Evolutionary conservation across 768 basidiomycete species (phyloP), one percentile per base, ranked within the genome.

Genomic region (Xerocomus potaroensis): DNA sequence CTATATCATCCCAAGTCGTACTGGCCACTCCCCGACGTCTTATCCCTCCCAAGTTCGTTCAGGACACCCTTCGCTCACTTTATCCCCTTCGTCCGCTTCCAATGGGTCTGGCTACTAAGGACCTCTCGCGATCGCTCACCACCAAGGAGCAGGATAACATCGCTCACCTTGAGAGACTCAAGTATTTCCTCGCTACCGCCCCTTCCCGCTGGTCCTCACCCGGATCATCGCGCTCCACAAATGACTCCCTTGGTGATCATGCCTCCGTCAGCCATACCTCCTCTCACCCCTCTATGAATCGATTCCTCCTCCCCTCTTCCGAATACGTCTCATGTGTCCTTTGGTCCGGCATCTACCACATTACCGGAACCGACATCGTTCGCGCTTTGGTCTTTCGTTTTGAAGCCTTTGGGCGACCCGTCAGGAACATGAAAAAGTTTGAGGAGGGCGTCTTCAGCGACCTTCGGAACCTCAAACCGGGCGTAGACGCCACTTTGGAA

Each of bases 341-440:
- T 15, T 97, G 94, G 94, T 81, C 83, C 41, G 86, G 91, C 7
- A 75, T 89, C 26, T 93, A 91, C 61, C 90, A 95, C 61, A 91
- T 97, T 68, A 95, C 93, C 3, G 94, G 94, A 26, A 97, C 94
- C 6, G 94, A 97, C 69, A 96, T 97, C 62, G 93, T 97, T 24
- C 79, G 94, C 53, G 91, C 92, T 4, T 74, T 97, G 42, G 85
- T 91, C n/a, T 95, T 96, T 65, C 80, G 93, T 16, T 93, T 95
- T 66, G 88, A 92, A 71, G 86, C 87, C 32, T 95, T 95, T 59
- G 89, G 90, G 2, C 74, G 94, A 8, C 94, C 93, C 0, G 91
- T 97, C 32, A 74, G 78, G 47, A 91, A 91, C 59, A 87, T 91
- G 78, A 96, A 96, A 69, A 97, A 97, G 66, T 97, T 95, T 58